Percentiles rank a stretch among this genome's conserved stretches.
Evolutionary conservation across 495 filamentous ascomycete species (phyloP).

Genomic region (Daldinia bambusicola): DNA sequence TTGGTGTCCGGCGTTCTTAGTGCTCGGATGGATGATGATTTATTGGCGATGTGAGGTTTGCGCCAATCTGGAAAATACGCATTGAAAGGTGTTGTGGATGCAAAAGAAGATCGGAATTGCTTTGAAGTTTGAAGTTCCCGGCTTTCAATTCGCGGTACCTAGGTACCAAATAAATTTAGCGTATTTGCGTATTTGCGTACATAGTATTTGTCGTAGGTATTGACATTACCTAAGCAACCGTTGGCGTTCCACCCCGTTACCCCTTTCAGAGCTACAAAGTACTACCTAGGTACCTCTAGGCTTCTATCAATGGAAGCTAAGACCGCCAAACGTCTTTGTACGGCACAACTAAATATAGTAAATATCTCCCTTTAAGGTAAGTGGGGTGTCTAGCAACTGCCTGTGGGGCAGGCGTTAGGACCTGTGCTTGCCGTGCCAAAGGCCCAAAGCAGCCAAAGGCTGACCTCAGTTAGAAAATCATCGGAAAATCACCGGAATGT

Average conservation of each 20-base stretch:
- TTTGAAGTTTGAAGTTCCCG: neutral
- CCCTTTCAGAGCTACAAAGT: too few relatives aligned
- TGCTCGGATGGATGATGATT: neutral
- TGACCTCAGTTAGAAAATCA: neutral
- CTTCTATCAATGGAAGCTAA: too few relatives aligned
- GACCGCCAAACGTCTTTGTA: too few relatives aligned
- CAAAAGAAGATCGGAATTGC: slow-evolving; percentile 4
- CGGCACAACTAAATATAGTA: slow-evolving; percentile 3
- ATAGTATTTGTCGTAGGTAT: too few relatives aligned
- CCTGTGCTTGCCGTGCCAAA: neutral
- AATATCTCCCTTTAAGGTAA: neutral
- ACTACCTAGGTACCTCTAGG: too few relatives aligned
- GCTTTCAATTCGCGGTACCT: slow-evolving; percentile 5
- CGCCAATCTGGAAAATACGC: neutral
- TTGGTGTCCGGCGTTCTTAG: neutral
- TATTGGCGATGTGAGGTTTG: neutral
- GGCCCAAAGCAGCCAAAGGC: neutral
- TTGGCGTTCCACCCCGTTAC: neutral
- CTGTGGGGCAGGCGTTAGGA: neutral
- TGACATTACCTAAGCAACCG: neutral
- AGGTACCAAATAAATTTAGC: neutral
- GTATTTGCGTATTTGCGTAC: too few relatives aligned
- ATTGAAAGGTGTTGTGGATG: slow-evolving; percentile 7
- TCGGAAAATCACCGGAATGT: slow-evolving; percentile 51
- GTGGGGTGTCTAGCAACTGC: neutral